Conservation (phyloP, 169 alveolate genomes). For the Blepharisma undulans region DNA sequence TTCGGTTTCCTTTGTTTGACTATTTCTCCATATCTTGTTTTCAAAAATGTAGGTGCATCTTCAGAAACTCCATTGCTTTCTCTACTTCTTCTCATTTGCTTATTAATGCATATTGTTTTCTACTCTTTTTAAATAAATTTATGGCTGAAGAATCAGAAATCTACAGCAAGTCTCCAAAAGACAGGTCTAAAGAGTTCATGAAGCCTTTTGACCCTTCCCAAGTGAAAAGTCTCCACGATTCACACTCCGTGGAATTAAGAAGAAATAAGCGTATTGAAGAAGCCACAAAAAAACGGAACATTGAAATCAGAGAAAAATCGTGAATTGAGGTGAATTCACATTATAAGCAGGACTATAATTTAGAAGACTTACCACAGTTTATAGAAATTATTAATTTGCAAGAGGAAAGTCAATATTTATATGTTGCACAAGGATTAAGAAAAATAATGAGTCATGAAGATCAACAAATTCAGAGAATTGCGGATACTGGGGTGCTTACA, state of each 20-base stretch:
- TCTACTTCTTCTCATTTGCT: neutral
- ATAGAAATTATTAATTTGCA: neutral
- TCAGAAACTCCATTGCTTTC: neutral
- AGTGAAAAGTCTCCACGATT: neutral
- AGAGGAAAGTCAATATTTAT: neutral
- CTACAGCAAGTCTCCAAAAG: neutral
- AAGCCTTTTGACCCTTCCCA: neutral
- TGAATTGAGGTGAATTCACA: conserved; percentile 22
- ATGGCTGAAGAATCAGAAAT: neutral
- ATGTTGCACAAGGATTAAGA: conserved; percentile 88
- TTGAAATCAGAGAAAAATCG: neutral
- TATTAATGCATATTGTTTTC: neutral
- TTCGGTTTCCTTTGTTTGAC: neutral
- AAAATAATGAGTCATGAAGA: conserved; percentile 91
- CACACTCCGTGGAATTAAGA: neutral
- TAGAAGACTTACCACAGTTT: neutral
- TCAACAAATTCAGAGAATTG: conserved; percentile 94
- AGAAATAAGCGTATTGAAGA: neutral
- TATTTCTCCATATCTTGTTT: neutral
- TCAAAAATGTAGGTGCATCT: neutral
- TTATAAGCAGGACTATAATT: neutral
- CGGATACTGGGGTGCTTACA: conserved; percentile 96
- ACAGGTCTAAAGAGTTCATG: neutral
- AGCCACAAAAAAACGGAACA: neutral
- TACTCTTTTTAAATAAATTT: neutral